These are phyloP conservation scores for Sarcodon aspratus DNA, from an alignment of 768 basidiomycete genomes.

Conservation along the genomic window DNA sequence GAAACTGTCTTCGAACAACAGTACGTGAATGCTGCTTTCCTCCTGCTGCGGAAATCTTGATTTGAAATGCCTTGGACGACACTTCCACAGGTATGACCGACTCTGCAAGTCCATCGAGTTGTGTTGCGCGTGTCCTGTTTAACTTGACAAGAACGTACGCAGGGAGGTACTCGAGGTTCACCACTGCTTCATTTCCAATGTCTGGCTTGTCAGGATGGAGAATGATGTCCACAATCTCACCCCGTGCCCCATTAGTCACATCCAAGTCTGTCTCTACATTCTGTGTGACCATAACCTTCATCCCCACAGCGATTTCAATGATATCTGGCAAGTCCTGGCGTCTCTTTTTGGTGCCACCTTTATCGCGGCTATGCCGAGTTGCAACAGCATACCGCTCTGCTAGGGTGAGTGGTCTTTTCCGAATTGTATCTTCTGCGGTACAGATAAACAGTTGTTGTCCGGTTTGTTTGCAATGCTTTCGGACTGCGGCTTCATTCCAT, in stretches of 20 bases:
- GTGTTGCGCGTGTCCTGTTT: conserved; percentile 12
- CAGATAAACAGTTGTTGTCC: conserved; percentile 16
- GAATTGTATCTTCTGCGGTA: conserved; percentile 17
- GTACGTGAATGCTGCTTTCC: too few species aligned
- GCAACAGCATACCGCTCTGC: conserved; percentile 6
- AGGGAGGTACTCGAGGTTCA: conserved; percentile 17
- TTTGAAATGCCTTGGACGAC: conserved; percentile 16
- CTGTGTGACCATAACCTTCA: conserved; percentile 27
- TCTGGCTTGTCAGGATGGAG: conserved; percentile 18
- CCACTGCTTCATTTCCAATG: conserved; percentile 3
- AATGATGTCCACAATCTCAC: conserved; percentile 20
- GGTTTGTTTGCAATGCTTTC: conserved; percentile 11
- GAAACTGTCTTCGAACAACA: conserved; percentile 14
- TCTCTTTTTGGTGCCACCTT: neutral
- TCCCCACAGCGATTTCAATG: conserved; percentile 18
- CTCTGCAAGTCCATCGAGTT: conserved; percentile 17
- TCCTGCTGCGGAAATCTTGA: conserved; percentile 3
- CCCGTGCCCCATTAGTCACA: conserved; percentile 25
- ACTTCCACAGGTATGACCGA: conserved; percentile 21
- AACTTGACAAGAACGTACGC: conserved; percentile 21
- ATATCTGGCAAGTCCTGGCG: conserved; percentile 6
- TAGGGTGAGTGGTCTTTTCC: conserved; percentile 5
- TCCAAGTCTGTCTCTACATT: conserved; percentile 31
- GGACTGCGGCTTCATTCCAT: conserved; percentile 23
- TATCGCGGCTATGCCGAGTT: too few species aligned